These are phyloP conservation scores for Bassia scoparia DNA, from an alignment of 148 eudicot genomes.

Conservation along the genomic window DNA sequence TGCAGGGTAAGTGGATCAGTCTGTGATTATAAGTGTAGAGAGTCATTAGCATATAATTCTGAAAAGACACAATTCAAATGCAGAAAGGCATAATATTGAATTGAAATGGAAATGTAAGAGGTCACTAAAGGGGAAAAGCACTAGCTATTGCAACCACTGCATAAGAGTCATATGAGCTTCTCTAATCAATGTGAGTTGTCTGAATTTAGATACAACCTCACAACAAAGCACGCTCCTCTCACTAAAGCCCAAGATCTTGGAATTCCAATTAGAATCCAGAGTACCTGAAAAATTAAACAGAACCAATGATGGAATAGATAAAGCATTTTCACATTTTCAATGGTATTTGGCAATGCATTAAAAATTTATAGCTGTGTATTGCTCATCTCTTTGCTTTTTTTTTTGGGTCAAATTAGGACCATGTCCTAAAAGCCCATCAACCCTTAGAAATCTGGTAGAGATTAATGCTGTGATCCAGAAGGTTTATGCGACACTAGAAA, in stretches of 20 bases:
- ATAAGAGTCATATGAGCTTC: neutral
- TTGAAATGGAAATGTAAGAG: neutral
- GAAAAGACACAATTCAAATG: neutral
- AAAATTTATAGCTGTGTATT: neutral
- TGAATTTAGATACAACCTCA: slow-evolving; percentile 51
- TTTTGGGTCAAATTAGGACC: neutral
- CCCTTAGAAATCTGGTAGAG: neutral
- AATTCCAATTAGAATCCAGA: slow-evolving; percentile 88
- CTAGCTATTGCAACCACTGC: neutral
- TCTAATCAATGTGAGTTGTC: neutral
- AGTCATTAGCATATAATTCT: neutral
- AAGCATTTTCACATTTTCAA: neutral
- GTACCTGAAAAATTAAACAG: slow-evolving; percentile 45
- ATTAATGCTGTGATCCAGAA: slow-evolving; percentile 7
- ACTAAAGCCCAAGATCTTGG: slow-evolving; percentile 86
- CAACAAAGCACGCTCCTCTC: slow-evolving; percentile 78
- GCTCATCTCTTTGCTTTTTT: neutral
- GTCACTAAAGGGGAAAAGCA: neutral
- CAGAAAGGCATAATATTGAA: neutral
- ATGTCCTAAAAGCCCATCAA: neutral
- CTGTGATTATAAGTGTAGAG: neutral
- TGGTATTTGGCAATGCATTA: neutral
- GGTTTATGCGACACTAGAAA: slow-evolving; percentile 4
- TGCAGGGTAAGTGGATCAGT: no score
- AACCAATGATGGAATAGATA: neutral